phyloP scores from a whole-genome alignment of 257 asterid genomes.

The Capsicum baccatum region DNA sequence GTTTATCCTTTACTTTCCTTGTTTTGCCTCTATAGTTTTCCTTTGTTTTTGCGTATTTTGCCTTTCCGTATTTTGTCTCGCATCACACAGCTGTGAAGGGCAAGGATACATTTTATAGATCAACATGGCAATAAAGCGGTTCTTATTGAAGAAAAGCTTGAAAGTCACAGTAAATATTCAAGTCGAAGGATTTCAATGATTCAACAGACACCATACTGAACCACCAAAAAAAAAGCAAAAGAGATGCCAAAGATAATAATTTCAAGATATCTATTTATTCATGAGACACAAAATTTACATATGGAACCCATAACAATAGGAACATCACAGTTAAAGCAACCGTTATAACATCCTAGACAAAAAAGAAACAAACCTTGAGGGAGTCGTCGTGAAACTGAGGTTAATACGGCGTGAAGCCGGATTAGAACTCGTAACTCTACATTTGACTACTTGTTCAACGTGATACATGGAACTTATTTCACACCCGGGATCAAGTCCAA shows the following conservation, averaged over 20 bases:
- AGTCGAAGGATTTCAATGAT: background rate
- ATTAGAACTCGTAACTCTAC: constrained; percentile 75
- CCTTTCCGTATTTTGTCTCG: too few species aligned
- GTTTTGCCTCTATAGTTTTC: too few species aligned
- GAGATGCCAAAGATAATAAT: background rate
- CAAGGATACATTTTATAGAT: background rate
- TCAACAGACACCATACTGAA: background rate
- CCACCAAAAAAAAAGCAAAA: constrained; percentile 15
- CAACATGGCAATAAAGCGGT: background rate
- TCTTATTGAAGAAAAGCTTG: background rate
- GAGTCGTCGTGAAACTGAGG: constrained; percentile 80
- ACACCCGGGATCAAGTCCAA: constrained; percentile 79
- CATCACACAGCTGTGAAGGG: background rate
- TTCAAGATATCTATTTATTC: constrained; percentile 3
- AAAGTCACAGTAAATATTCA: background rate
- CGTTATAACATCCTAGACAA: background rate
- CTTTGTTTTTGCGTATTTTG: too few species aligned
- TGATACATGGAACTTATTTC: constrained; percentile 81
- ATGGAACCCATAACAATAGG: constrained; percentile 8
- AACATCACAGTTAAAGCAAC: background rate
- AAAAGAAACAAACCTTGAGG: constrained; percentile 62
- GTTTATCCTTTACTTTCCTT: too few species aligned
- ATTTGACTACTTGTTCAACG: constrained; percentile 97
- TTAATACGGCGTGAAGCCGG: constrained; percentile 70
- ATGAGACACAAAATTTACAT: background rate